phyloP scores from a whole-genome alignment of 2,329 filamentous ascomycete species.

The Fusarium verticillioides region DNA sequence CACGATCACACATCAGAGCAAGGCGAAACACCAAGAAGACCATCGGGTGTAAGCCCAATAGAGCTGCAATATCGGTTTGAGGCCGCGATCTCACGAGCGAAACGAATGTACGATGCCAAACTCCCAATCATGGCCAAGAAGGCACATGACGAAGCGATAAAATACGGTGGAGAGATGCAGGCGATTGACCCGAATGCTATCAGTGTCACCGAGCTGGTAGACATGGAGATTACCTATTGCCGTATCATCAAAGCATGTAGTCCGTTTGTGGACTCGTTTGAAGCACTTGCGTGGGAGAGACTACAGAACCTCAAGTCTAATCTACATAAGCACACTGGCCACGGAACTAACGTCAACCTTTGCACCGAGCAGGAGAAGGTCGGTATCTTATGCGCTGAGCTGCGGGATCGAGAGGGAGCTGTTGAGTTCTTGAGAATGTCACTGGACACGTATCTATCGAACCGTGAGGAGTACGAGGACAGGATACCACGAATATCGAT shows the following conservation, averaged over 20 bases:
- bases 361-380: constrained; percentile 1
- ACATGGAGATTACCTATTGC: constrained; percentile 6
- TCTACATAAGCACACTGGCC: neutral
- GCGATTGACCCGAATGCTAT: neutral
- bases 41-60: neutral
- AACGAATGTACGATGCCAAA: neutral
- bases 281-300: neutral
- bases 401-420: constrained; percentile 4
- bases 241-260: constrained; percentile 10
- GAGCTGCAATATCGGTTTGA: constrained; percentile 9
- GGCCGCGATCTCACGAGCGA: neutral
- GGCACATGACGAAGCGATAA: constrained; percentile 11
- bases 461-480: neutral
- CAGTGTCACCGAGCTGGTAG: neutral
- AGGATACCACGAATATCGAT: constrained; percentile 6
- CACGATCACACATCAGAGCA: neutral
- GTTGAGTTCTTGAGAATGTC: constrained; percentile 1
- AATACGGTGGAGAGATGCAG: neutral
- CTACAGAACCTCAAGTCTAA: neutral
- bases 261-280: neutral
- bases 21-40: neutral
- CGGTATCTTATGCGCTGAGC: constrained; percentile 7
- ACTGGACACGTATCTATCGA: neutral
- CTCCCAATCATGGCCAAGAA: constrained; percentile 11
- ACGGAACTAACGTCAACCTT: neutral